Evolutionary conservation across 345 rosid species (phyloP).

Genomic region (Erysimum cheiranthoides): DNA sequence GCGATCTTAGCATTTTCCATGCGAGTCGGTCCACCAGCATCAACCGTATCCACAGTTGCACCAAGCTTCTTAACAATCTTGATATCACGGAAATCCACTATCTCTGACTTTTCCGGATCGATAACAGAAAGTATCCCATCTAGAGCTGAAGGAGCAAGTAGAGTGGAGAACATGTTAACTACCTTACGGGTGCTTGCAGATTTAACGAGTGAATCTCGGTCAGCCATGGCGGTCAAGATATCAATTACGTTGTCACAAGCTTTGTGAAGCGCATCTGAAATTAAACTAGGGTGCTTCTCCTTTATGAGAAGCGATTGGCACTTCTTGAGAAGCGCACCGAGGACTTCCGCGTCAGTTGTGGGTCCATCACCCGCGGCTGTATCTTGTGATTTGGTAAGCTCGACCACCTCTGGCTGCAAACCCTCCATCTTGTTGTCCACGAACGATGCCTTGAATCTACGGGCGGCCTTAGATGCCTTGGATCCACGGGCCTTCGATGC

Average conservation of each 20-base stretch:
- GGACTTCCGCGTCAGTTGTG: no score
- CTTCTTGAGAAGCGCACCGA: background rate
- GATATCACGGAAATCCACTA: no score
- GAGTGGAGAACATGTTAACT: background rate
- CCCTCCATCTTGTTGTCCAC: no score
- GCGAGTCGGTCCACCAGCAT: background rate
- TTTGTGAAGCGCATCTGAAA: background rate
- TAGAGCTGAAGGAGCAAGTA: background rate
- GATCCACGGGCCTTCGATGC: no score
- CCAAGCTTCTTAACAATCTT: no score
- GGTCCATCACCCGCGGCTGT: no score
- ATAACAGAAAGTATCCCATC: background rate
- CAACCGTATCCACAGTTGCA: no score
- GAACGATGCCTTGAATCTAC: no score
- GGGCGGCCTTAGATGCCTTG: no score
- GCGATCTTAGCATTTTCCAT: background rate
- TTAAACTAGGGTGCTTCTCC: background rate
- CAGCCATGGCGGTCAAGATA: background rate
- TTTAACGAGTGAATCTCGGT: background rate
- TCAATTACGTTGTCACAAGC: background rate
- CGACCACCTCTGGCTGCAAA: no score
- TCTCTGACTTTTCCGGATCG: background rate
- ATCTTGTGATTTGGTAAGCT: no score
- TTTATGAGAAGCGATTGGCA: background rate
- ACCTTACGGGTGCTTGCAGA: background rate